A percentile compares a stretch with the other conserved stretches of the same genome.
These are phyloP conservation scores for Endocarpon pusillum DNA, from an alignment of 495 filamentous ascomycete species.

Conservation along the genomic window DNA sequence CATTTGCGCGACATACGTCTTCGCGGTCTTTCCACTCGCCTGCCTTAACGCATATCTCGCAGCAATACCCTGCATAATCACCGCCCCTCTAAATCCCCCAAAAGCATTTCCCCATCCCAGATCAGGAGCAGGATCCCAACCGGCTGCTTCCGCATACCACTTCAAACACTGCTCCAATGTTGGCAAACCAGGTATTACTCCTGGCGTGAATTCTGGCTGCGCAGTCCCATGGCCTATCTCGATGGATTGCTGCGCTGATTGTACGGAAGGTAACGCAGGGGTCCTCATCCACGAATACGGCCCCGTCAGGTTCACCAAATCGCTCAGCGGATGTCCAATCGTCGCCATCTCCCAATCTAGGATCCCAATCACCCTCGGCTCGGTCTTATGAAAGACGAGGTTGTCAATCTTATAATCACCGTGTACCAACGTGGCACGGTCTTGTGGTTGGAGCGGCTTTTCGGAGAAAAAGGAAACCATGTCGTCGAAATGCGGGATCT, in stretches of 20 bases:
- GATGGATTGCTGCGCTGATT: conserved; percentile 21
- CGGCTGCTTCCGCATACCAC: conserved; percentile 64
- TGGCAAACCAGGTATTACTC: conserved; percentile 56
- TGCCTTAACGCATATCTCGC: conserved; percentile 70
- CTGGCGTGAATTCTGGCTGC: conserved; percentile 36
- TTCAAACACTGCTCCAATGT: conserved; percentile 44
- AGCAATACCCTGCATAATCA: conserved; percentile 90
- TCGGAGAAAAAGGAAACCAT: conserved; percentile 63
- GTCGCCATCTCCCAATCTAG: conserved; percentile 98
- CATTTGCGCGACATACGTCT: conserved; percentile 47
- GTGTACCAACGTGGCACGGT: conserved; percentile 67
- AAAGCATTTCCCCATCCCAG: conserved; percentile 47
- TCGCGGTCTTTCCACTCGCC: conserved; percentile 74
- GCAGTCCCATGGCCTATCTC: conserved; percentile 18
- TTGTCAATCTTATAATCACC: conserved; percentile 99
- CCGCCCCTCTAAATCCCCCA: conserved; percentile 45
- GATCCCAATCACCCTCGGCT: conserved; percentile 79
- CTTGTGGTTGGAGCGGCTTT: conserved; percentile 48
- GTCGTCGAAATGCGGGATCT: conserved; percentile 64
- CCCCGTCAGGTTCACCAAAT: conserved; percentile 62
- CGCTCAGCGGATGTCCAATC: conserved; percentile 80
- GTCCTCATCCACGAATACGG: conserved; percentile 44
- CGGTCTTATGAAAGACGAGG: conserved; percentile 78
- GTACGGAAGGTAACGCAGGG: no score
- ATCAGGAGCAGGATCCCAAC: conserved; percentile 43